Percentiles rank a stretch among this genome's conserved stretches.
Conservation (phyloP, 495 filamentous ascomycete species). For the Penicillium ochrochloron region DNA sequence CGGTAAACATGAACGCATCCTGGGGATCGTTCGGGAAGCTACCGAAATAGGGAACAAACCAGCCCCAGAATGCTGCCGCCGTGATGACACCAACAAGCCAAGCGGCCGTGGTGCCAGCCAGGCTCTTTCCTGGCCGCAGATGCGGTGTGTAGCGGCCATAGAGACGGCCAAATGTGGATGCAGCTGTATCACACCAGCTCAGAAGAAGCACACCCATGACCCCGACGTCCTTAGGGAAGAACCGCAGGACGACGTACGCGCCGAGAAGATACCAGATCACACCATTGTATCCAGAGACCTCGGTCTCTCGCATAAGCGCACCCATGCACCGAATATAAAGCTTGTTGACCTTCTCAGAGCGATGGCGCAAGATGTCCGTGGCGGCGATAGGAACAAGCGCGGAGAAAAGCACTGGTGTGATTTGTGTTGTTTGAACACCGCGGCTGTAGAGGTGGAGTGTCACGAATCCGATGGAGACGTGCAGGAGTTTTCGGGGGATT, state of each 20-base stretch:
- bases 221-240: slow-evolving; percentile 93
- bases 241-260: slow-evolving; percentile 80
- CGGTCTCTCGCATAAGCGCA: slow-evolving; percentile 93
- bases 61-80: slow-evolving; percentile 86
- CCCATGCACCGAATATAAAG: slow-evolving; percentile 84
- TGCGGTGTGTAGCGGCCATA: slow-evolving; percentile 84
- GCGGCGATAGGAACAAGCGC: slow-evolving; percentile 84
- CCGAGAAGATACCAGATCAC: slow-evolving; percentile 96
- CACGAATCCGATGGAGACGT: slow-evolving; percentile 96
- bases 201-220: slow-evolving; percentile 86
- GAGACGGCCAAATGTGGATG: slow-evolving; percentile 85
- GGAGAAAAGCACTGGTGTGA: slow-evolving; percentile 82
- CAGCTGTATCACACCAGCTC: slow-evolving; percentile 97
- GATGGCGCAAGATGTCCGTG: slow-evolving; percentile 83
- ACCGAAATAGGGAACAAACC: slow-evolving; percentile 70
- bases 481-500: slow-evolving; percentile 51
- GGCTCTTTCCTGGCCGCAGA: slow-evolving; percentile 83
- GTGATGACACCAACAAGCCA: slow-evolving; percentile 79
- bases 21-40: slow-evolving; percentile 68
- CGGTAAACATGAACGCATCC: slow-evolving; percentile 80
- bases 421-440: slow-evolving; percentile 71
- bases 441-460: slow-evolving; percentile 80
- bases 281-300: slow-evolving; percentile 91
- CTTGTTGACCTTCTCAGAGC: slow-evolving; percentile 77
- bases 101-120: slow-evolving; percentile 86